Conservation (phyloP, 1,139 yeast species). For the Zhuliangozyma parablackwelliae region DNA sequence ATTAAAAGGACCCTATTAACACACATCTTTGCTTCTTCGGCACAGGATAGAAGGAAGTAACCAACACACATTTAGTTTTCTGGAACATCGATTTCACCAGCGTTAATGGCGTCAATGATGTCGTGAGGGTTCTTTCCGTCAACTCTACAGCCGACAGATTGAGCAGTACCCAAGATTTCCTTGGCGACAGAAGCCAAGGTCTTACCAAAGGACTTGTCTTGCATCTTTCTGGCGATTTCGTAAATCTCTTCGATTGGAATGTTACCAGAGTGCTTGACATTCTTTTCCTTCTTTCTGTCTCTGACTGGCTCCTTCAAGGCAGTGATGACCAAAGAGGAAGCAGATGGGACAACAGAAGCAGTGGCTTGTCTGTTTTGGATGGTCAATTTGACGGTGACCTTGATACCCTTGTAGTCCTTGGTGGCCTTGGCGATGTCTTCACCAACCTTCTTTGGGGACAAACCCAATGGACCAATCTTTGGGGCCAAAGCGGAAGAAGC, state of each 20-base stretch:
- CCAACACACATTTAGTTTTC: slow-evolving; percentile 55
- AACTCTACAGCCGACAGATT: slow-evolving; percentile 98
- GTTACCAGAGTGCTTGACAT: slow-evolving; percentile 99
- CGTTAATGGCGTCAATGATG: slow-evolving; percentile 95
- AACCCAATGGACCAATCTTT: slow-evolving; percentile 99
- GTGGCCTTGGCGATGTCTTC: slow-evolving; percentile 99
- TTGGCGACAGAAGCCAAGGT: slow-evolving; percentile 93
- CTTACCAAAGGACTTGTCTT: slow-evolving; percentile 97
- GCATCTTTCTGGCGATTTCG: slow-evolving; percentile 98
- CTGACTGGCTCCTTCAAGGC: slow-evolving; percentile 99
- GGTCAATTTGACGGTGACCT: slow-evolving; percentile 97
- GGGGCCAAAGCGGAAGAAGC: slow-evolving; percentile 99
- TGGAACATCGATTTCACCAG: slow-evolving; percentile 96
- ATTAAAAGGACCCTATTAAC: slow-evolving; percentile 16
- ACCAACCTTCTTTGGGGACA: slow-evolving; percentile 99
- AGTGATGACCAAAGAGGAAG: slow-evolving; percentile 97
- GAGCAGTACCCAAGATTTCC: slow-evolving; percentile 99
- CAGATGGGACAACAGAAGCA: slow-evolving; percentile 99
- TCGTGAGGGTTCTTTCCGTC: slow-evolving; percentile 99
- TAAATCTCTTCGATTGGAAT: slow-evolving; percentile 93
- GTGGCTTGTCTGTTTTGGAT: slow-evolving; percentile 99
- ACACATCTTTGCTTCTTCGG: slow-evolving; percentile 6
- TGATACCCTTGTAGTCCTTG: slow-evolving; percentile 97
- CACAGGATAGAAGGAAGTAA: slow-evolving; percentile 3
- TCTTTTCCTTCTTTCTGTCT: slow-evolving; percentile 99